phyloP scores from a whole-genome alignment of 129 eudicot species.

The carrot (Daucus carota) region DH1_v3.0 NC_030387.2:25758501-25759000 shows the following conservation, averaged over 20 bases:
- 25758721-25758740: slow-evolving; percentile 3
- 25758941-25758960: too few species aligned
- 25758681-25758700: slow-evolving; percentile 7
- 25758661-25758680: not conserved
- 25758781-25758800: not conserved
- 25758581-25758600: slow-evolving; percentile 64
- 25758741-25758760: slow-evolving; percentile 13
- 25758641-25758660: slow-evolving; percentile 20
- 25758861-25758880: too few species aligned
- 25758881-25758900: too few species aligned
- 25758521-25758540: slow-evolving; percentile 68
- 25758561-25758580: slow-evolving; percentile 86
- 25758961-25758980: too few species aligned
- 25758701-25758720: not conserved
- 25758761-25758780: slow-evolving; percentile 9
- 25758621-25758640: slow-evolving; percentile 69
- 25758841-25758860: too few species aligned
- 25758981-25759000: too few species aligned
- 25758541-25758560: slow-evolving; percentile 64
- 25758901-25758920: too few species aligned
- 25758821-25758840: too few species aligned
- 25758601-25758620: slow-evolving; percentile 65
- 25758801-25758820: not conserved
- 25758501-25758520: slow-evolving; percentile 48
- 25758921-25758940: too few species aligned